phyloP scores from a whole-genome alignment of 768 basidiomycete genomes.

The Agaricus sinodeliciosus region DNA sequence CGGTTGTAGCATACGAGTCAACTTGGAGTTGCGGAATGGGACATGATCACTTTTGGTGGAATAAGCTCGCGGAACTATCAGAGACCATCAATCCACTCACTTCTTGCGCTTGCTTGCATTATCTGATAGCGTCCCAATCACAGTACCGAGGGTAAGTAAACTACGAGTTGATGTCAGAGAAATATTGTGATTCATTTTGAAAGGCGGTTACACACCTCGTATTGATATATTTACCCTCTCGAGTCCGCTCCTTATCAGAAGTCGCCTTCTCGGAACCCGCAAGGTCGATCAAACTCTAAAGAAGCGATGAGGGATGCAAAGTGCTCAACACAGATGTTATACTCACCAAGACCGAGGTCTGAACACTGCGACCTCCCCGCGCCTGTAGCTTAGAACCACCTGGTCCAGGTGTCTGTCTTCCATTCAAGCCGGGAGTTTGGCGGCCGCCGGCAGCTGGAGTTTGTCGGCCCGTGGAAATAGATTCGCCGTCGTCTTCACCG shows the following conservation, averaged over 20 bases:
- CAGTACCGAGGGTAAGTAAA: slow-evolving; percentile 85
- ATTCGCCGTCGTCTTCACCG: slow-evolving; percentile 41
- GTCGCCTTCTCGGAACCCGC: slow-evolving; percentile 97
- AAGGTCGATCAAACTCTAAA: slow-evolving; percentile 85
- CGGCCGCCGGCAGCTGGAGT: slow-evolving; percentile 28
- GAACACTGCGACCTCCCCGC: slow-evolving; percentile 73
- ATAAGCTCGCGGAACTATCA: background rate
- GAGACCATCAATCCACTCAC: slow-evolving; percentile 26
- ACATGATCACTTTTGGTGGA: slow-evolving; percentile 63
- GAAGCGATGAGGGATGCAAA: background rate
- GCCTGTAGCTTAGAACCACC: slow-evolving; percentile 65
- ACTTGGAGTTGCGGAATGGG: slow-evolving; percentile 92
- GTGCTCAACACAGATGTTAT: background rate
- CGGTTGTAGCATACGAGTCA: slow-evolving; percentile 91
- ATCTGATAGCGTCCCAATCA: slow-evolving; percentile 88
- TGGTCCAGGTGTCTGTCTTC: slow-evolving; percentile 36
- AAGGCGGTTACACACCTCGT: slow-evolving; percentile 45
- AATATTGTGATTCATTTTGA: background rate
- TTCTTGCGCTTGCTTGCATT: slow-evolving; percentile 72
- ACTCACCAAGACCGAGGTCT: slow-evolving; percentile 63
- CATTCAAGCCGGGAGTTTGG: slow-evolving; percentile 41
- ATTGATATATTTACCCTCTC: slow-evolving; percentile 97
- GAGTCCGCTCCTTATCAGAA: slow-evolving; percentile 90
- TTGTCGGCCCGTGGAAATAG: slow-evolving; percentile 32
- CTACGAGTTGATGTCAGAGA: slow-evolving; percentile 29